A percentile compares a stretch with the other conserved stretches of the same genome.
phyloP scores from a whole-genome alignment of 163 green algal species.

The Scenedesmus sp. region DNA sequence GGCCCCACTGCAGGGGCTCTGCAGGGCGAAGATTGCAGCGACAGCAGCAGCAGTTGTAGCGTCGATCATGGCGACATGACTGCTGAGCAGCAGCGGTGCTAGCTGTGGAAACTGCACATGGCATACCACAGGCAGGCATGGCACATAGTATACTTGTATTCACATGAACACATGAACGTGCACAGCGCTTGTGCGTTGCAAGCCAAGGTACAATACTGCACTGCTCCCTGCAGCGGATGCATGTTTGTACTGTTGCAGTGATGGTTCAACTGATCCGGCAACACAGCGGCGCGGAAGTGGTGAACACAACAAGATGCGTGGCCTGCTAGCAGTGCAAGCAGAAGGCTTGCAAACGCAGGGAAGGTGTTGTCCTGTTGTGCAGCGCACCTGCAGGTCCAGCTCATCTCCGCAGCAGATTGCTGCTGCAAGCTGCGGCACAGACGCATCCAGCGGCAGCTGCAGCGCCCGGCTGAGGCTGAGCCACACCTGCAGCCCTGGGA shows the following conservation, averaged over 20 bases:
- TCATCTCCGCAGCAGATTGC: not conserved
- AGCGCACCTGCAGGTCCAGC: not conserved
- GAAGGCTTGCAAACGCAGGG: too few relatives aligned
- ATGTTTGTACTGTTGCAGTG: too few relatives aligned
- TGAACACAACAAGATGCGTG: too few relatives aligned
- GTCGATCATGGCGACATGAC: too few relatives aligned
- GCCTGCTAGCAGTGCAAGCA: too few relatives aligned
- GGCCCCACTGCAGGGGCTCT: not conserved
- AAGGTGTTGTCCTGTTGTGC: too few relatives aligned
- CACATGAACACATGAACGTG: too few relatives aligned
- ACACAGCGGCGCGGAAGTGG: too few relatives aligned
- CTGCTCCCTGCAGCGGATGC: too few relatives aligned
- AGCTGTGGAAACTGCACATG: not conserved
- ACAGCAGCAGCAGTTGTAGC: not conserved
- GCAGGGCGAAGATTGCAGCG: not conserved
- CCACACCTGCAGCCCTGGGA: not conserved
- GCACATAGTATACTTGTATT: not conserved
- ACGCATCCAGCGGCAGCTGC: not conserved
- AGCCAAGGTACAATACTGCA: too few relatives aligned
- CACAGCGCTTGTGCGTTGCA: too few relatives aligned
- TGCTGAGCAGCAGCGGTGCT: not conserved
- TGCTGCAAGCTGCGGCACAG: not conserved
- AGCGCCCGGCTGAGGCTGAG: not conserved
- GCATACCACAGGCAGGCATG: not conserved
- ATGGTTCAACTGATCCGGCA: not conserved